Evolutionary conservation across 331 rosid species (phyloP).

Genomic region (Quercus tomentella): DNA sequence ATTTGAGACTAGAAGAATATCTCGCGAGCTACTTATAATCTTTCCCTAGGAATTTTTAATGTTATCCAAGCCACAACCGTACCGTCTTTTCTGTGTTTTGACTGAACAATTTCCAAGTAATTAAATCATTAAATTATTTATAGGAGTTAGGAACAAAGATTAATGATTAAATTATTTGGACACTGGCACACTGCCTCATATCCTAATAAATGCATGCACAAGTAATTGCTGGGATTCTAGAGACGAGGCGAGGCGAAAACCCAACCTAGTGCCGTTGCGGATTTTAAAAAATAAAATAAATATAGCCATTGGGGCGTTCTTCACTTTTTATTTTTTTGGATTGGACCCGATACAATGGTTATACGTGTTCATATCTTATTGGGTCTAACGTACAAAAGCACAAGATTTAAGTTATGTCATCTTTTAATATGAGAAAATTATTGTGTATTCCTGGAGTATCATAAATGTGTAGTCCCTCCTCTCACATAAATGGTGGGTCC

Average conservation of each 20-base stretch:
- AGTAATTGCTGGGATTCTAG: neutral
- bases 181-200: neutral
- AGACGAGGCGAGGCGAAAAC: constrained; percentile 44
- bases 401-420: no score
- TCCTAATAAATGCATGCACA: constrained; percentile 22
- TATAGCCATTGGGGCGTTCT: neutral
- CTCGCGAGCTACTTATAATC: constrained; percentile 20
- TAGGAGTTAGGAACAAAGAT: neutral
- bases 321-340: neutral
- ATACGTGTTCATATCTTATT: no score
- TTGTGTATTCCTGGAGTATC: no score
- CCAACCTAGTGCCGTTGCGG: constrained; percentile 15
- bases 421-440: no score
- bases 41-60: constrained; percentile 5
- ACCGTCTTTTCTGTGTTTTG: neutral
- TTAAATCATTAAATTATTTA: neutral
- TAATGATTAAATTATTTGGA: neutral
- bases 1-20: constrained; percentile 9
- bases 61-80: neutral
- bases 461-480: no score
- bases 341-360: no score
- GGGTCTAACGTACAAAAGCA: no score
- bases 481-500: no score
- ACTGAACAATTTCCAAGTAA: constrained; percentile 31
- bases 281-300: no score